phyloP scores from a whole-genome alignment of 2,329 filamentous ascomycete genomes.

The Lachnellula subtilissima region DNA sequence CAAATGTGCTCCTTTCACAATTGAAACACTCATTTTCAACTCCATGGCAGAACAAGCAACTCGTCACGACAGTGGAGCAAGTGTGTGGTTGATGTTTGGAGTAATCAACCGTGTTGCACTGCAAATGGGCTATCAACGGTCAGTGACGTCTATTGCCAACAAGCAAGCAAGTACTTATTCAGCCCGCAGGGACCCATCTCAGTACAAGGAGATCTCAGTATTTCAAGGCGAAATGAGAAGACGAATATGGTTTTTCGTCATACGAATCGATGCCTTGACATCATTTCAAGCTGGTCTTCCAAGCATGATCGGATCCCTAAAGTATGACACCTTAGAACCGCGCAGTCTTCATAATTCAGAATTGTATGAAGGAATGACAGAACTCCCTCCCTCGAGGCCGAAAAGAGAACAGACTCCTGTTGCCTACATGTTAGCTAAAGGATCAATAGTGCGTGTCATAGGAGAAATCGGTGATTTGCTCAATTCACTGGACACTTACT shows the following conservation, averaged over 20 bases:
- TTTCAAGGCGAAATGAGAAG: constrained; percentile 73
- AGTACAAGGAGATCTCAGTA: constrained; percentile 64
- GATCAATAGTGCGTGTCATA: constrained; percentile 60
- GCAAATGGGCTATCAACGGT: constrained; percentile 51
- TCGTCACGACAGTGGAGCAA: constrained; percentile 61
- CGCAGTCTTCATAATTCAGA: constrained; percentile 76
- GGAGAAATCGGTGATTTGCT: constrained; percentile 63
- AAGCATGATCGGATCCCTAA: constrained; percentile 58
- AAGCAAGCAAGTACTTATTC: constrained; percentile 52
- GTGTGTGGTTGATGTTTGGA: constrained; percentile 44
- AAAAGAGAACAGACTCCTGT: constrained; percentile 67
- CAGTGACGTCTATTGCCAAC: not conserved
- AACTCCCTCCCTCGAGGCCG: constrained; percentile 61
- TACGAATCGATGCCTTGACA: constrained; percentile 67
- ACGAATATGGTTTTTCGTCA: constrained; percentile 62
- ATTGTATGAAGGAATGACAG: constrained; percentile 60
- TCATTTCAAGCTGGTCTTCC: constrained; percentile 61
- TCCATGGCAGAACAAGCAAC: constrained; percentile 69
- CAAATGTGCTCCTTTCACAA: constrained; percentile 64
- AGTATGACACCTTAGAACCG: constrained; percentile 67
- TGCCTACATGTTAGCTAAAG: constrained; percentile 71
- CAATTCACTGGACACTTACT: constrained; percentile 44
- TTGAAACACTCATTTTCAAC: constrained; percentile 71
- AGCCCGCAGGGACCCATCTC: constrained; percentile 67
- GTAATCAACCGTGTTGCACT: constrained; percentile 50